Conservation (phyloP, 306 rosid species). For the Acacia acuminata region DNA sequence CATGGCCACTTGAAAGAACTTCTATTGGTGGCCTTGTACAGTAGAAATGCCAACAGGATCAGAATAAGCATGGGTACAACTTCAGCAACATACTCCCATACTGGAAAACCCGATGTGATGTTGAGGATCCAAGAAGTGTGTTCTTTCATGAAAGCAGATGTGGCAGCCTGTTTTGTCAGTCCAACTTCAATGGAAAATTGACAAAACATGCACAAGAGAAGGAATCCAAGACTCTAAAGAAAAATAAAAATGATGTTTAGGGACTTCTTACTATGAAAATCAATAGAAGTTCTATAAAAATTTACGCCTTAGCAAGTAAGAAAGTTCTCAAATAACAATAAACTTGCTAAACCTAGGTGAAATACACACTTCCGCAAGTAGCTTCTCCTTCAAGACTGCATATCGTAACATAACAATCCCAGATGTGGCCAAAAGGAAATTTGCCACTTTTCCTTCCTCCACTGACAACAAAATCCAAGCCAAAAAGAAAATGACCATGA, state of each 20-base stretch:
- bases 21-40: slow-evolving; percentile 48
- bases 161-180: slow-evolving; percentile 80
- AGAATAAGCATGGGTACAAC: slow-evolving; percentile 60
- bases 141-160: slow-evolving; percentile 67
- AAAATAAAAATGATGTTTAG: slow-evolving; percentile 28
- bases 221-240: slow-evolving; percentile 78
- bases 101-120: slow-evolving; percentile 49
- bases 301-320: slow-evolving; percentile 21
- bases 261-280: slow-evolving; percentile 22
- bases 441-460: slow-evolving; percentile 97
- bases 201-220: slow-evolving; percentile 74
- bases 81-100: slow-evolving; percentile 63
- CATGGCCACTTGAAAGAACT: slow-evolving; percentile 47
- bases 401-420: slow-evolving; percentile 68
- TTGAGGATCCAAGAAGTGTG: slow-evolving; percentile 69
- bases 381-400: slow-evolving; percentile 58
- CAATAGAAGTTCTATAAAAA: slow-evolving; percentile 15
- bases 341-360: slow-evolving; percentile 20
- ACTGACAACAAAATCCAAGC: slow-evolving; percentile 56
- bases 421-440: slow-evolving; percentile 90
- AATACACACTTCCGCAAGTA: slow-evolving; percentile 64
- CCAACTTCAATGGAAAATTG: slow-evolving; percentile 89
- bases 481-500: slow-evolving; percentile 25
- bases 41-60: slow-evolving; percentile 66
- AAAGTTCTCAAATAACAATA: slow-evolving; percentile 12